Base-by-base conservation (phyloP, 2,329 filamentous ascomycete genomes). In the Alternaria arborescens region DNA sequence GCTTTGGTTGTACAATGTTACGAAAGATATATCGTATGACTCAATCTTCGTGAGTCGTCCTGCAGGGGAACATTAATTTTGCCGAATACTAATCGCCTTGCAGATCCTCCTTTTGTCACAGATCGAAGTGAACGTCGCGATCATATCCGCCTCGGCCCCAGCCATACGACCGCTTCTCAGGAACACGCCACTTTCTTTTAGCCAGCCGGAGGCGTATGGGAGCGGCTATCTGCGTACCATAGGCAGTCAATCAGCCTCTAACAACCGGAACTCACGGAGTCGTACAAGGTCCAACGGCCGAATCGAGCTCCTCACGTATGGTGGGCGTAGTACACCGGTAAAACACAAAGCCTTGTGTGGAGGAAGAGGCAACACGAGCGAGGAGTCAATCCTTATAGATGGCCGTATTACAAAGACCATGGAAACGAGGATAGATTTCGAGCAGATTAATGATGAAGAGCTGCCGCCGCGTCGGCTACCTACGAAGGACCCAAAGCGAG, bases 71-170 rank as follows among this genome's bases (percentile, higher is more conserved):
- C 24, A 26, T 26, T 26, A 18, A 3, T 30, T 46, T 28, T 16
- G 6, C 5, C 8, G n/a, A 18, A 32, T 46, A 34, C 28, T 22
- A 32, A 32, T 26, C n/a, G 16, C 22, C 1, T 24, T 16, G 16
- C 60, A 71, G 65, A 66, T 71, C 12, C 65, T 70, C 10, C 59
- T 81, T 18, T 80, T 80, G 75, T 78, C 77, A 60, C 75, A 77
- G 58, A 72, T 81, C 52, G 79, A 82, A 60, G 74, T 81, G 20
- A 78, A 78, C 60, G 66, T 81, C 16, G 79, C 78, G 4, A 79
- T 81, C 52, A 67, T 80, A 1, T 79, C 79, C 10, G 75, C 79
- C 5, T 80, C 74, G 1, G 68, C 79, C 0, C 78, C 79, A 3
- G 70, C 78, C 3, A 70, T 82, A 20, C 72, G 73, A 8, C 78